Evolutionary conservation across 1,284 basidiomycete genomes (phyloP).

Genomic region (Neolentinus lepideus): DNA sequence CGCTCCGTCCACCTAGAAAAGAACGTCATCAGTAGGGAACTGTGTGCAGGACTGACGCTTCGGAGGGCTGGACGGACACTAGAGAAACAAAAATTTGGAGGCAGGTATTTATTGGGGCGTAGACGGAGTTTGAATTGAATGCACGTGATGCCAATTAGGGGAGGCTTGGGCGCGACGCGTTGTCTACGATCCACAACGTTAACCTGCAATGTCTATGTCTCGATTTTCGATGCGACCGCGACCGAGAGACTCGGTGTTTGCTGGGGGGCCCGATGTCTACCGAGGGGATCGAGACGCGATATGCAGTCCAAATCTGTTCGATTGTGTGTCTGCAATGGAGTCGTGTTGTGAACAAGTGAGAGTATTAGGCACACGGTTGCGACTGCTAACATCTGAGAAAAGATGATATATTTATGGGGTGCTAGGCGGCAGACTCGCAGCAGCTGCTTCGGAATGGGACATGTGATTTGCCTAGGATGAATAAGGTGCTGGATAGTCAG

Average conservation of each 20-base stretch:
- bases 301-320: slow-evolving; percentile 61
- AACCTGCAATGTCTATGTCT: slow-evolving; percentile 43
- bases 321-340: slow-evolving; percentile 68
- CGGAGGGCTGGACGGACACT: slow-evolving; percentile 32
- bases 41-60: slow-evolving; percentile 27
- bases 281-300: slow-evolving; percentile 51
- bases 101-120: slow-evolving; percentile 16
- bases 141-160: slow-evolving; percentile 7
- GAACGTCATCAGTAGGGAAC: slow-evolving; percentile 31
- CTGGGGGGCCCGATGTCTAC: slow-evolving; percentile 49
- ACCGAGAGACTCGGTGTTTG: slow-evolving; percentile 62
- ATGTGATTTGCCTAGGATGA: slow-evolving; percentile 61
- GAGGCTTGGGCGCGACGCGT: slow-evolving; percentile 13
- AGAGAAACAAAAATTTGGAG: slow-evolving; percentile 13
- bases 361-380: slow-evolving; percentile 2
- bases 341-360: slow-evolving; percentile 69
- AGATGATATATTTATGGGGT: neutral
- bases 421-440: slow-evolving; percentile 59
- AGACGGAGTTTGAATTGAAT: slow-evolving; percentile 21
- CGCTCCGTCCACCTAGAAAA: slow-evolving; percentile 69
- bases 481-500: slow-evolving; percentile 54
- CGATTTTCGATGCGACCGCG: slow-evolving; percentile 53
- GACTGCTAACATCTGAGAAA: neutral
- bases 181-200: no score
- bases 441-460: slow-evolving; percentile 63